Conservation (phyloP, 2,329 filamentous ascomycete genomes). For the Colletotrichum sp. region DNA sequence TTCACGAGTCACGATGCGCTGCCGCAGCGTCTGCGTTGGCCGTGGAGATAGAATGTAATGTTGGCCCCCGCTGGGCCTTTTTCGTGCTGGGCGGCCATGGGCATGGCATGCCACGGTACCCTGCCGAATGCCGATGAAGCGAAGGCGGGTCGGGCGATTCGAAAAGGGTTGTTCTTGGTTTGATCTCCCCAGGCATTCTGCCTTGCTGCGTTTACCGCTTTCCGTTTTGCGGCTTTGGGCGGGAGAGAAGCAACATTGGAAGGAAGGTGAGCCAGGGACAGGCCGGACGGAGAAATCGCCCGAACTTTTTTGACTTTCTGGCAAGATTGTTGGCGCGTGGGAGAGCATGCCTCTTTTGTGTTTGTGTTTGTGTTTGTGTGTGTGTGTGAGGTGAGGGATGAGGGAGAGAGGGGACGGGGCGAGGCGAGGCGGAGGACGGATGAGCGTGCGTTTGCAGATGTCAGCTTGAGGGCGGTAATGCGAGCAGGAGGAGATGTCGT, state of each 20-base stretch:
- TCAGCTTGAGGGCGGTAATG: background rate
- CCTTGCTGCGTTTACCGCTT: background rate
- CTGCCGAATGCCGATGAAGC: slow-evolving; percentile 13
- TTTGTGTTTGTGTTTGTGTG: no score
- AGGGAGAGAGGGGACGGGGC: background rate
- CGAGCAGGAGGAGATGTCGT: background rate
- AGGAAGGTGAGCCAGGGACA: background rate
- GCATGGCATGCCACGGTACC: background rate
- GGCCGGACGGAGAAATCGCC: background rate
- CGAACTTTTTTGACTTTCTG: background rate
- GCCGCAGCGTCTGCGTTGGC: background rate
- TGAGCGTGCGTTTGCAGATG: slow-evolving; percentile 7
- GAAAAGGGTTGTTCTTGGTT: background rate
- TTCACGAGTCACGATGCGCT: background rate
- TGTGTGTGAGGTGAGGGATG: background rate
- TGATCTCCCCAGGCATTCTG: background rate
- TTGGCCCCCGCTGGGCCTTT: background rate
- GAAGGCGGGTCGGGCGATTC: background rate
- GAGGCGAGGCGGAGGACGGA: background rate
- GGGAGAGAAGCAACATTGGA: background rate
- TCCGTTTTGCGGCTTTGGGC: background rate
- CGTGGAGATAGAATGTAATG: background rate
- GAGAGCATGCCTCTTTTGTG: background rate
- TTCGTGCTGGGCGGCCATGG: background rate
- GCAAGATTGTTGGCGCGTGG: background rate